Percentiles rank a stretch among this genome's conserved stretches.
phyloP scores from a whole-genome alignment of 768 basidiomycete genomes.

The Panaeolus cyanescens region DNA sequence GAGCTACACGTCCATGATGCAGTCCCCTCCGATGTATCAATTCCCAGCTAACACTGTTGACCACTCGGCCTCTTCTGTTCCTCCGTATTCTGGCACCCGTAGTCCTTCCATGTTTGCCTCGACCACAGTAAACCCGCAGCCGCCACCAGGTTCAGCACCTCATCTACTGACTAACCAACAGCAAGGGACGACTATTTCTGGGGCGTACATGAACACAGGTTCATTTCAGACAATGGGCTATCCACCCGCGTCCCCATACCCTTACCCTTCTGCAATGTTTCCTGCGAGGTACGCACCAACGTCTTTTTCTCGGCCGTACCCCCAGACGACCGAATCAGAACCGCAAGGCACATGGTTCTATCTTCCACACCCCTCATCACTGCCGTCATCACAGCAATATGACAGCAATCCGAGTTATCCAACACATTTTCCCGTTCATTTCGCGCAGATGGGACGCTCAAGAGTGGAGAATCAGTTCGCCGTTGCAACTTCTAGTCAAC shows the following conservation, averaged over 20 bases:
- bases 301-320: slow-evolving; percentile 37
- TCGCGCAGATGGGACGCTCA: slow-evolving; percentile 24
- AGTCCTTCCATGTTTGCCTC: background rate
- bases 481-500: slow-evolving; percentile 18
- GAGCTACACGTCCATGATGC: slow-evolving; percentile 42
- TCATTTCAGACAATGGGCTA: background rate
- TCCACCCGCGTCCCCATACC: background rate
- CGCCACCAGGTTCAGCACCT: background rate
- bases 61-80: background rate
- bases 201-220: background rate
- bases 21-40: slow-evolving; percentile 33
- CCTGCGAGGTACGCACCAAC: slow-evolving; percentile 27
- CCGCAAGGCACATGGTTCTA: slow-evolving; percentile 59
- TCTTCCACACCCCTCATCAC: slow-evolving; percentile 31
- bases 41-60: slow-evolving; percentile 21
- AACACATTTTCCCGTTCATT: slow-evolving; percentile 29
- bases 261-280: background rate
- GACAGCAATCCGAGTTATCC: slow-evolving; percentile 31
- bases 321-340: slow-evolving; percentile 33
- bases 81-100: background rate
- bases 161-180: background rate
- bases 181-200: background rate
- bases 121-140: background rate
- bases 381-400: slow-evolving; percentile 23
- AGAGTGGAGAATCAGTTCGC: slow-evolving; percentile 21